Evolutionary conservation across 306 rosid species (phyloP).

Genomic region (Urtica urens): DNA sequence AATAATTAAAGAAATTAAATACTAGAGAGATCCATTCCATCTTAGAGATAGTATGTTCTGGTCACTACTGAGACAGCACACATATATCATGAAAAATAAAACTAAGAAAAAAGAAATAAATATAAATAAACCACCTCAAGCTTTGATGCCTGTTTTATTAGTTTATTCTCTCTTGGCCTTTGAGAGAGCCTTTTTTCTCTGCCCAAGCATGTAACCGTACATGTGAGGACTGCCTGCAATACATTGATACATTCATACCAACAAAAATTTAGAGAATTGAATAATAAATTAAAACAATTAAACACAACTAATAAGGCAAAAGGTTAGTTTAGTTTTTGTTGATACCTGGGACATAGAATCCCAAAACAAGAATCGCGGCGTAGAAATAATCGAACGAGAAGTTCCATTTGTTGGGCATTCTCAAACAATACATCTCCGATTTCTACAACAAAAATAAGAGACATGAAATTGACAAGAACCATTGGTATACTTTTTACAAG

Average conservation of each 20-base stretch:
- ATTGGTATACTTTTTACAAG: no score
- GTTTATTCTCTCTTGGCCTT: conserved; percentile 44
- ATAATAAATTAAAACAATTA: not conserved
- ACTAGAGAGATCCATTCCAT: not conserved
- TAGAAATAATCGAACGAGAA: conserved; percentile 60
- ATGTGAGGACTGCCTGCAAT: conserved; percentile 67
- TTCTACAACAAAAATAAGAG: conserved; percentile 30
- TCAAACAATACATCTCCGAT: conserved; percentile 52
- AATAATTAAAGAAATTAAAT: no score
- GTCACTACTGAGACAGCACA: not conserved
- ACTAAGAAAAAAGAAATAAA: not conserved
- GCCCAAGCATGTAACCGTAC: conserved; percentile 63
- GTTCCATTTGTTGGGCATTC: conserved; percentile 90
- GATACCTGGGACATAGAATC: conserved; percentile 61
- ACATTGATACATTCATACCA: conserved; percentile 9
- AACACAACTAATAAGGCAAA: not conserved
- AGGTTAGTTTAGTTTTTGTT: conserved; percentile 10
- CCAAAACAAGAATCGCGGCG: conserved; percentile 33
- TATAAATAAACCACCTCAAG: not conserved
- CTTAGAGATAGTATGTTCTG: conserved; percentile 2
- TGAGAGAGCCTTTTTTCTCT: conserved; percentile 65
- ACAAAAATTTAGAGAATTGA: conserved; percentile 4
- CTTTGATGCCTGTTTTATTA: not conserved
- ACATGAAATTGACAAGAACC: no score
- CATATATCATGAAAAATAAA: not conserved